Evolutionary conservation across 352 stramenopile species (phyloP).

Genomic region (Phytophthora cryptogea): DNA sequence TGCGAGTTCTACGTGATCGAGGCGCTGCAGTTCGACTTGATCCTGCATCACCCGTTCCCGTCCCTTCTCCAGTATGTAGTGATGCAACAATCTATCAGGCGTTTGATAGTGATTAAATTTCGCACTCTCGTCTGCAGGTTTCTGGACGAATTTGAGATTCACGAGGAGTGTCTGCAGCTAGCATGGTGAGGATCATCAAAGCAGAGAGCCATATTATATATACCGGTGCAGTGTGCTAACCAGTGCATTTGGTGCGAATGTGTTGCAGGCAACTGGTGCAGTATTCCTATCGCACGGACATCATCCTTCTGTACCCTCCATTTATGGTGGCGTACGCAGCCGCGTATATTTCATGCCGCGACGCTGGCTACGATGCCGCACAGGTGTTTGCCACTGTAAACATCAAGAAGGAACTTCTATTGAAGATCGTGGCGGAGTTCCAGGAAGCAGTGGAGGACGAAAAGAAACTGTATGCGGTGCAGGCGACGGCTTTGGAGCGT

Average conservation of each 20-base stretch:
- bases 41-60: conserved; percentile 86
- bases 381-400: conserved; percentile 83
- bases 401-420: conserved; percentile 78
- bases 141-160: conserved; percentile 83
- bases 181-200: conserved; percentile 53
- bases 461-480: conserved; percentile 68
- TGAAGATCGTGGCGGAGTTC: conserved; percentile 84
- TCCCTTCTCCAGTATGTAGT: conserved; percentile 71
- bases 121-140: conserved; percentile 42
- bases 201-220: not conserved
- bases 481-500: conserved; percentile 65
- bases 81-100: too few relatives aligned
- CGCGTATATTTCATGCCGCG: conserved; percentile 76
- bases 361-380: conserved; percentile 75
- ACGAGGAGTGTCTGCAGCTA: conserved; percentile 86
- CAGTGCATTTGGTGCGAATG: not conserved
- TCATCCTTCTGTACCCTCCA: conserved; percentile 83
- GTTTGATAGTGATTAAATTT: too few relatives aligned
- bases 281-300: conserved; percentile 88
- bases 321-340: conserved; percentile 90
- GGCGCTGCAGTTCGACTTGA: conserved; percentile 87
- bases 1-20: conserved; percentile 92
- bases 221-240: not conserved
- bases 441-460: conserved; percentile 78
- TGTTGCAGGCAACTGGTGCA: conserved; percentile 78